Conservation (phyloP, 768 basidiomycete species). For the Phaeotremella skinneri region DNA sequence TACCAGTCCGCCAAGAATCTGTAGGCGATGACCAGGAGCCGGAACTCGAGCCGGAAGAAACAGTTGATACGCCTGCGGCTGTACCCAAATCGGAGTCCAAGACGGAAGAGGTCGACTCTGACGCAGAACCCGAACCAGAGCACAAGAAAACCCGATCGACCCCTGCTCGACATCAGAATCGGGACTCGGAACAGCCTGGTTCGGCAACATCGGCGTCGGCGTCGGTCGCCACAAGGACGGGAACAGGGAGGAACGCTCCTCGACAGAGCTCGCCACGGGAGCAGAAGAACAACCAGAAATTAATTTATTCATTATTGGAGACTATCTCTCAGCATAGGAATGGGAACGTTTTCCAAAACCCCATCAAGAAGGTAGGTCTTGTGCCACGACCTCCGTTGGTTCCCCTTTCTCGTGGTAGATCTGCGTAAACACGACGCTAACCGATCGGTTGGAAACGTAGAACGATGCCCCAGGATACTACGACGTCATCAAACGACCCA, state of each 20-base stretch:
- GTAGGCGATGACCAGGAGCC: constrained; percentile 3
- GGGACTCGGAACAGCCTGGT: constrained; percentile 1
- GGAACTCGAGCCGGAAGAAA: constrained; percentile 1
- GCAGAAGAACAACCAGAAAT: constrained; percentile 61
- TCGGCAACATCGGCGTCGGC: neutral
- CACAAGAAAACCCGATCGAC: neutral
- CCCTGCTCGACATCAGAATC: too few species aligned
- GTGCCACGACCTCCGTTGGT: too few species aligned
- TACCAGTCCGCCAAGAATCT: neutral
- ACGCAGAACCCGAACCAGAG: neutral
- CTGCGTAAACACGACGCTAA: neutral
- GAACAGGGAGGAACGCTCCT: neutral
- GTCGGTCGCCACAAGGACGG: neutral
- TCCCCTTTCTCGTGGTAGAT: constrained; percentile 4
- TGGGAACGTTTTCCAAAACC: constrained; percentile 85
- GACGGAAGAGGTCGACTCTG: constrained; percentile 4
- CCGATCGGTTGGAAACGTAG: constrained; percentile 6
- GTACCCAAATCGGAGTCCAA: too few species aligned
- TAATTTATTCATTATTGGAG: constrained; percentile 75
- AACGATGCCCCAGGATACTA: constrained; percentile 88
- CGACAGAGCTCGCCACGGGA: constrained; percentile 12
- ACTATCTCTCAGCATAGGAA: constrained; percentile 81
- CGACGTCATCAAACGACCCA: constrained; percentile 88
- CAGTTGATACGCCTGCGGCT: neutral
- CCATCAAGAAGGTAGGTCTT: constrained; percentile 63